phyloP scores from a whole-genome alignment of 179 eudicot genomes.

The Beta macrorhiza region DNA sequence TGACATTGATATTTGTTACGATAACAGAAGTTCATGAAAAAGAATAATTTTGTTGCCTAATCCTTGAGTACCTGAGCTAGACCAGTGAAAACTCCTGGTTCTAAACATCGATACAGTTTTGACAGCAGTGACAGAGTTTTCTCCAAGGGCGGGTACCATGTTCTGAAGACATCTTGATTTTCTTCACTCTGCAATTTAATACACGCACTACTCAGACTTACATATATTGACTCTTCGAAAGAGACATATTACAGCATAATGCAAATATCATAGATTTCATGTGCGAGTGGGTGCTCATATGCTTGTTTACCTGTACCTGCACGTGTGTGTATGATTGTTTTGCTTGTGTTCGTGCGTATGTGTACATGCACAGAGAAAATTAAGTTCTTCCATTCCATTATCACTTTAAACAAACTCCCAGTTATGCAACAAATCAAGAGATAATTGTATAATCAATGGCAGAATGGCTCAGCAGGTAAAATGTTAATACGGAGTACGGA shows the following conservation, averaged over 20 bases:
- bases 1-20: neutral
- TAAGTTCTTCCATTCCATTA: neutral
- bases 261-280: neutral
- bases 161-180: conserved; percentile 56
- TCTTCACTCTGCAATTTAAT: conserved; percentile 56
- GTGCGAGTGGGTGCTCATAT: neutral
- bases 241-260: neutral
- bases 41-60: conserved; percentile 13
- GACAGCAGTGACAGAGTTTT: conserved; percentile 83
- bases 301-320: neutral
- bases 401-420: neutral
- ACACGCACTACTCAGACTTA: conserved; percentile 4
- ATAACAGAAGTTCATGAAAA: neutral
- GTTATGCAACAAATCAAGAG: neutral
- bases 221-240: neutral
- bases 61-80: conserved; percentile 76
- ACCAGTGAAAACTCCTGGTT: conserved; percentile 88
- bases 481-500: too few relatives aligned
- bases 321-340: neutral
- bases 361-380: neutral
- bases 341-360: neutral
- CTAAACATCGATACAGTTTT: conserved; percentile 78
- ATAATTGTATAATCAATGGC: too few relatives aligned
- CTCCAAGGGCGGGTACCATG: conserved; percentile 95
- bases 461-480: too few relatives aligned